phyloP scores from a whole-genome alignment of 257 asterid genomes.

The Dorcoceras hygrometricum region DNA sequence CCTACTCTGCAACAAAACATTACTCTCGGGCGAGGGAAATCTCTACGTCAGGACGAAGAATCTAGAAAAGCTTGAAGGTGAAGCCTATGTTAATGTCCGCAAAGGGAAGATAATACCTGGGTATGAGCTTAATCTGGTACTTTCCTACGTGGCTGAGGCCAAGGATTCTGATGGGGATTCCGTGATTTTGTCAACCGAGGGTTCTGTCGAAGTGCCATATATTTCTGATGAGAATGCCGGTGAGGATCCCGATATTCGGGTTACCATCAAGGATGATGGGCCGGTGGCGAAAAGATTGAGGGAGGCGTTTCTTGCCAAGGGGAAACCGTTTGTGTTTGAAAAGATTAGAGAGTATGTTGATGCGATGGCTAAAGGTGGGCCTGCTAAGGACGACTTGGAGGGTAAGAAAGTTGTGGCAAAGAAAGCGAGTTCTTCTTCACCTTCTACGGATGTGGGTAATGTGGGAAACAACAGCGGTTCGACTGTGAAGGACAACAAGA shows the following conservation, averaged over 20 bases:
- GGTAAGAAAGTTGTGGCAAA: constrained; percentile 33
- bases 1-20: constrained; percentile 45
- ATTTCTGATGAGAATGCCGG: constrained; percentile 93
- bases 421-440: neutral
- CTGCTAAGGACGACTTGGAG: constrained; percentile 50
- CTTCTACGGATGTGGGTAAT: neutral
- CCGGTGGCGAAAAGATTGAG: constrained; percentile 62
- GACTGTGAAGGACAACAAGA: constrained; percentile 16
- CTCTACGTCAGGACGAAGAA: constrained; percentile 45
- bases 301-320: constrained; percentile 61
- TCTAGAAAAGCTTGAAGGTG: constrained; percentile 70
- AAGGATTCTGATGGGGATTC: constrained; percentile 54
- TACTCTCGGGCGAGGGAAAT: constrained; percentile 70
- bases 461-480: neutral
- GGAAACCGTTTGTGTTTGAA: constrained; percentile 49
- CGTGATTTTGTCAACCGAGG: constrained; percentile 48
- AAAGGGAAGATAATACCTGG: constrained; percentile 92
- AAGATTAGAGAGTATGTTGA: constrained; percentile 40
- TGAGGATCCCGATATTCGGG: constrained; percentile 75
- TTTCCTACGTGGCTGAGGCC: constrained; percentile 76
- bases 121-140: constrained; percentile 57
- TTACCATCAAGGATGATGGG: constrained; percentile 74
- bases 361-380: constrained; percentile 64
- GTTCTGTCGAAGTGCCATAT: constrained; percentile 75
- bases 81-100: constrained; percentile 89